Percentiles rank a stretch among this genome's conserved stretches.
Evolutionary conservation across 352 stramenopile genomes (phyloP).

Genomic region (Phytopythium boreale): DNA sequence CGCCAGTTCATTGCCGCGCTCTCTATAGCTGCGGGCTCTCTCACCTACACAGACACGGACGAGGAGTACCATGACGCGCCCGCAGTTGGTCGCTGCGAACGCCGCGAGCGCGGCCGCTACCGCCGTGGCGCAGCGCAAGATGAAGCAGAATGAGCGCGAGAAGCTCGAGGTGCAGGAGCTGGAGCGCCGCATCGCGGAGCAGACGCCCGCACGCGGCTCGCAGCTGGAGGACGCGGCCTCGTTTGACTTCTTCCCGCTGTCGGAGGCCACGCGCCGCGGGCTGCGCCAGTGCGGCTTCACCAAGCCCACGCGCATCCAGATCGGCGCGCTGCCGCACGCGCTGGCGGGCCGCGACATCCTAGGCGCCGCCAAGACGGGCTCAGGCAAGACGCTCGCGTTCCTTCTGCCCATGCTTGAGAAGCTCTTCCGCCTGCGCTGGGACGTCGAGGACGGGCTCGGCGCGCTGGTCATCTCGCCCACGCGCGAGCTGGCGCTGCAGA

Average conservation of each 20-base stretch:
- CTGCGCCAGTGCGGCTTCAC: constrained; percentile 77
- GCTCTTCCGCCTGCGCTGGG: constrained; percentile 87
- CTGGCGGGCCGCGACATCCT: constrained; percentile 90
- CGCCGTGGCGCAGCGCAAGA: constrained; percentile 26
- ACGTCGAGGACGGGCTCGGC: constrained; percentile 92
- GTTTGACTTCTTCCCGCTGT: constrained; percentile 87
- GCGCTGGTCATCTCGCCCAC: constrained; percentile 98
- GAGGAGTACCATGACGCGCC: constrained; percentile 1
- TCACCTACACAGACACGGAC: background rate
- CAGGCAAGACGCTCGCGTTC: constrained; percentile 94
- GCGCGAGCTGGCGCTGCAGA: constrained; percentile 98
- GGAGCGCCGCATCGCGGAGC: constrained; percentile 55
- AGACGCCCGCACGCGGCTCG: constrained; percentile 74
- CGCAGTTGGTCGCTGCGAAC: constrained; percentile 12
- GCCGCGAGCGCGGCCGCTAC: constrained; percentile 14
- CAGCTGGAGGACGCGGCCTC: constrained; percentile 68
- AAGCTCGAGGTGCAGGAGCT: constrained; percentile 63
- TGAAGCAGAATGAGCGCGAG: constrained; percentile 80
- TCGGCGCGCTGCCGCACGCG: constrained; percentile 82
- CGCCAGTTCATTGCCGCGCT: background rate
- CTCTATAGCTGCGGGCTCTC: background rate
- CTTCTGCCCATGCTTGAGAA: constrained; percentile 88
- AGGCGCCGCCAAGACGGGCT: constrained; percentile 91
- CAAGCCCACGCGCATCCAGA: constrained; percentile 89
- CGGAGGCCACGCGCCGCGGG: constrained; percentile 67